phyloP scores from a whole-genome alignment of 2,329 filamentous ascomycete species.

The Knoxdaviesia capensis region DNA sequence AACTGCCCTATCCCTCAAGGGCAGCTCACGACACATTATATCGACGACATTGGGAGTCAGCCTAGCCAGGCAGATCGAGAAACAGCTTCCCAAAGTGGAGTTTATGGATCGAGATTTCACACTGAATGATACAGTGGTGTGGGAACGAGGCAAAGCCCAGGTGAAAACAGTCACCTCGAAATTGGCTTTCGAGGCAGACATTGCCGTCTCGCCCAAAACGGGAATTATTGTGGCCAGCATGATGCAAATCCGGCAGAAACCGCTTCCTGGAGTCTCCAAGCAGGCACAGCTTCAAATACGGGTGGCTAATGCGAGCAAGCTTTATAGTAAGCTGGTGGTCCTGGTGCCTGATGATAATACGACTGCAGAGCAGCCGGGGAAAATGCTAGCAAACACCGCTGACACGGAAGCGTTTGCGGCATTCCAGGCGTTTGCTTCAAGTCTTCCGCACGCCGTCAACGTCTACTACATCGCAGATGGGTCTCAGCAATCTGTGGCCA shows the following conservation, averaged over 20 bases:
- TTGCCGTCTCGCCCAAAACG: slow-evolving; percentile 23
- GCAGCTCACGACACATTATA: slow-evolving; percentile 1
- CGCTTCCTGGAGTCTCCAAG: slow-evolving; percentile 31
- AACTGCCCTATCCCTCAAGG: too few species aligned
- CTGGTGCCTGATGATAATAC: slow-evolving; percentile 38
- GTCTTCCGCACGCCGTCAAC: slow-evolving; percentile 16
- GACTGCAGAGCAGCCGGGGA: slow-evolving; percentile 17
- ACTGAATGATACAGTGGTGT: neutral
- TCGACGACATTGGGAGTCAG: slow-evolving; percentile 1
- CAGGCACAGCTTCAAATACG: slow-evolving; percentile 30
- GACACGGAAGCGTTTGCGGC: slow-evolving; percentile 25
- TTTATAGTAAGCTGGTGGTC: slow-evolving; percentile 50
- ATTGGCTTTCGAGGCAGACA: slow-evolving; percentile 42
- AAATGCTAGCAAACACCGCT: slow-evolving; percentile 6
- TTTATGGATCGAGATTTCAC: slow-evolving; percentile 2
- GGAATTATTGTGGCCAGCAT: slow-evolving; percentile 54
- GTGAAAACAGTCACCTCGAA: slow-evolving; percentile 9
- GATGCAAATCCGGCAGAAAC: slow-evolving; percentile 50
- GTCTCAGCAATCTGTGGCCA: slow-evolving; percentile 21
- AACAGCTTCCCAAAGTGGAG: slow-evolving; percentile 1
- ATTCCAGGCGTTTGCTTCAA: slow-evolving; percentile 27
- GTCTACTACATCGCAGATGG: slow-evolving; percentile 30
- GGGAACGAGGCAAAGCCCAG: slow-evolving; percentile 1
- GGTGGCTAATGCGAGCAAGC: slow-evolving; percentile 27
- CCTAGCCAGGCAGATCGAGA: slow-evolving; percentile 1